Percentiles rank a stretch among this genome's conserved stretches.
Evolutionary conservation across 2,329 filamentous ascomycete genomes (phyloP).

Genomic region (Fusarium setosum): DNA sequence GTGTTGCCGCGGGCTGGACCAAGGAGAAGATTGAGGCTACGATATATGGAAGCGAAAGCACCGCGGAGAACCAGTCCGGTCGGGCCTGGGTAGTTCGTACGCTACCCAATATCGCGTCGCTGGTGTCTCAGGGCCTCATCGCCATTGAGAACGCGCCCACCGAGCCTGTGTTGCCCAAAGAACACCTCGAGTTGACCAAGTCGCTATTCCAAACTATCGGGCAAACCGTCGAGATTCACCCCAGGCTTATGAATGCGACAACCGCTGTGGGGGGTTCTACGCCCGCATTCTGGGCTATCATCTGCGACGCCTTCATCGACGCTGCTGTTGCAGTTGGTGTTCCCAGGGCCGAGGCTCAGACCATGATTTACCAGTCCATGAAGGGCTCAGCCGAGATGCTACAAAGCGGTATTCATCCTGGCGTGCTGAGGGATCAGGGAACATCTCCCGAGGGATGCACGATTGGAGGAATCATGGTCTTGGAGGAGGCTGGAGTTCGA

Average conservation of each 20-base stretch:
- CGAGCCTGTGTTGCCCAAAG: constrained; percentile 29
- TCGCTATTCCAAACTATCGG: constrained; percentile 68
- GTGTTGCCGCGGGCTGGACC: constrained; percentile 62
- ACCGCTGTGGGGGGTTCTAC: constrained; percentile 71
- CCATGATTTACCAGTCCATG: constrained; percentile 71
- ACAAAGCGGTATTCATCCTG: constrained; percentile 64
- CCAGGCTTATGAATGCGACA: constrained; percentile 65
- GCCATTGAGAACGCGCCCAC: constrained; percentile 44
- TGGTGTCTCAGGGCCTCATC: constrained; percentile 47
- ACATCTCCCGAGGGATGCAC: constrained; percentile 71
- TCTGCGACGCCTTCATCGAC: constrained; percentile 69
- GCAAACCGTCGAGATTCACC: constrained; percentile 60
- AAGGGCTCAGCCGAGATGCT: constrained; percentile 66
- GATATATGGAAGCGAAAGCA: constrained; percentile 45
- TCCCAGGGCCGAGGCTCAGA: constrained; percentile 64
- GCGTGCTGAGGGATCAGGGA: constrained; percentile 68
- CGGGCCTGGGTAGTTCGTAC: constrained; percentile 45
- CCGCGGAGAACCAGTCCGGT: constrained; percentile 10
- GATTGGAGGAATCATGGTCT: constrained; percentile 67
- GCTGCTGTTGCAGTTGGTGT: constrained; percentile 70
- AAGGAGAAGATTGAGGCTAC: constrained; percentile 51
- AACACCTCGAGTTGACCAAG: constrained; percentile 40
- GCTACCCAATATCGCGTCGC: constrained; percentile 50
- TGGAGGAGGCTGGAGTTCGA: constrained; percentile 68
- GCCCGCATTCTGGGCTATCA: constrained; percentile 68